A percentile compares a stretch with the other conserved stretches of the same genome.
Conservation (phyloP, 805 yeast genomes). For the Candida ascalaphidarum region DNA sequence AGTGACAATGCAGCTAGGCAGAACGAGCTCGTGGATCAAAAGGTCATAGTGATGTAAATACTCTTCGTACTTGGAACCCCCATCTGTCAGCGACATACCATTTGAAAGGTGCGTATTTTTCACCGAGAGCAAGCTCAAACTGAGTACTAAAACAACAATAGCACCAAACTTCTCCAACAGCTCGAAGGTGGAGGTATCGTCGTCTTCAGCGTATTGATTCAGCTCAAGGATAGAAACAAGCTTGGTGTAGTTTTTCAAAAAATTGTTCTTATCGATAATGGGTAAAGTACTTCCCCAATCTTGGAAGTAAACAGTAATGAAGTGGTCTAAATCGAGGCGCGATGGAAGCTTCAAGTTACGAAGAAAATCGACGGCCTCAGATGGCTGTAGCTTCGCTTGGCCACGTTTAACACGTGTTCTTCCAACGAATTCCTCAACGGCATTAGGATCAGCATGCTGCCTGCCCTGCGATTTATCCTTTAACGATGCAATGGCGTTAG, state of each 20-base stretch:
- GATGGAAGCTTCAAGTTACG: constrained; percentile 26
- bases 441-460: too few relatives aligned
- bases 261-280: constrained; percentile 59
- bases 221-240: constrained; percentile 40
- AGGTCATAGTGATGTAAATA: constrained; percentile 45
- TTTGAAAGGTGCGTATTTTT: too few relatives aligned
- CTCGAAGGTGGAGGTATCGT: constrained; percentile 11
- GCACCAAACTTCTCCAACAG: constrained; percentile 51
- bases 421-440: constrained; percentile 14
- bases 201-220: constrained; percentile 6
- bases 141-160: constrained; percentile 36
- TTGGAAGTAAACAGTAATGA: constrained; percentile 60
- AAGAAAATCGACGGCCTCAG: constrained; percentile 41
- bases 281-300: constrained; percentile 74
- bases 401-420: constrained; percentile 8
- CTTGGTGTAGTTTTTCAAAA: constrained; percentile 48
- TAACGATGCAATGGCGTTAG: constrained; percentile 60
- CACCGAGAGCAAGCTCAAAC: constrained; percentile 38
- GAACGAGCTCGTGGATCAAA: constrained; percentile 53
- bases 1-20: constrained; percentile 48
- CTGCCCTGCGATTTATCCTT: constrained; percentile 40
- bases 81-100: too few relatives aligned
- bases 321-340: constrained; percentile 55
- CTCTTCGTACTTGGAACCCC: constrained; percentile 7
- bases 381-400: constrained; percentile 19